Evolutionary conservation across 805 yeast genomes (phyloP).

Genomic region (Pichia eremophila): DNA sequence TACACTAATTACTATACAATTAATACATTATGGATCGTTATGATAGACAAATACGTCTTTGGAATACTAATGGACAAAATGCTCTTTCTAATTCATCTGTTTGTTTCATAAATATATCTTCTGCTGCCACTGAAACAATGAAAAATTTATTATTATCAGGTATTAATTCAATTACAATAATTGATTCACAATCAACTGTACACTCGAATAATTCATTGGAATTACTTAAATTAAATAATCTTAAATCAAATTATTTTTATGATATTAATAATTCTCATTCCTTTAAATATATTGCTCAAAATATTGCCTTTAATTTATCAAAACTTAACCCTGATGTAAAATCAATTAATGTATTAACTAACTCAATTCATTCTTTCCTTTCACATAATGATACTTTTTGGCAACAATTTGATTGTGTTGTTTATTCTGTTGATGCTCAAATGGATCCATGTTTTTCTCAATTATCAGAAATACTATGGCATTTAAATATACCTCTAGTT

Average conservation of each 20-base stretch:
- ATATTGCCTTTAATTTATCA: conserved; percentile 32
- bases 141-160: conserved; percentile 77
- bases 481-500: conserved; percentile 43
- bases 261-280: too few relatives aligned
- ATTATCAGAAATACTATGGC: conserved; percentile 27
- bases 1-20: too few relatives aligned
- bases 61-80: conserved; percentile 75
- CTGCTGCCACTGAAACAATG: conserved; percentile 55
- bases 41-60: conserved; percentile 80
- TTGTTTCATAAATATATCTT: conserved; percentile 48
- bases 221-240: background rate
- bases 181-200: background rate
- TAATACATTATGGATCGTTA: conserved; percentile 36
- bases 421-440: conserved; percentile 24
- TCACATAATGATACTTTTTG: conserved; percentile 26
- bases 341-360: background rate
- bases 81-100: conserved; percentile 48
- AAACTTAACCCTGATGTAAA: conserved; percentile 56
- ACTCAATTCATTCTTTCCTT: background rate
- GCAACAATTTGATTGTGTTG: conserved; percentile 40
- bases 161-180: conserved; percentile 29
- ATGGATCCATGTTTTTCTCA: background rate
- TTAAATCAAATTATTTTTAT: conserved; percentile 25
- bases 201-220: too few relatives aligned
- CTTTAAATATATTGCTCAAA: conserved; percentile 15